Evolutionary conservation across 441 rosid species (phyloP), one percentile per base, ranked within the genome.

Genomic region (Erodium texanum): DNA sequence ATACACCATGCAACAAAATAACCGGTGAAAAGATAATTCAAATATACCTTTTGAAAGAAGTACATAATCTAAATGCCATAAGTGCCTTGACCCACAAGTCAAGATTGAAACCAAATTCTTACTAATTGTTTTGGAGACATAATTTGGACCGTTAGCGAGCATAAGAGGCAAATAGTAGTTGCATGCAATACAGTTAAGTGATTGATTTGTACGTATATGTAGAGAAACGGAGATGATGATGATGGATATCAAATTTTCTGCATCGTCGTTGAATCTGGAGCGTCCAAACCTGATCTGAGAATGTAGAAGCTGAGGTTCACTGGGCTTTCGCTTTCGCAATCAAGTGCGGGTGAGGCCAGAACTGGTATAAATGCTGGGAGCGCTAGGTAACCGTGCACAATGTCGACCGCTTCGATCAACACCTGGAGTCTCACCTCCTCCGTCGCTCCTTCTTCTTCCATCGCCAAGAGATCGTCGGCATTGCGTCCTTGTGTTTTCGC

Each of bases 391-490:
- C n/a, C 16, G 52, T 45, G 52, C 52, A 45, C 52, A 45, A 45
- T 45, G 52, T 45, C 52, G 48, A 41, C 48, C 48, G 12, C 48
- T 41, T 41, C 48, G 52, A 45, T 45, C 52, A 45, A 45, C 52
- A 45, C 52, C 69, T 84, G 79, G 75, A 76, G 80, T 85, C 81
- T 86, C 65, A 65, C 86, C 81, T 81, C 89, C 86, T 43, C 6
- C 6, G 34, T 5, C 6, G 38, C 8, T 34, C 6, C 36, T 3
- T 7, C 36, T 4, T 32, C 3, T 3, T 32, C 36, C 79, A 20
- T 74, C 82, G 68, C 52, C 52, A 45, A 45, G 52, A 45, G 52
- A 45, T 72, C 86, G 0, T 34, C 38, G 0, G 38, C 38, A 29
- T 77, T 70, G 4, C 85, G 88, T 45, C 80, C 88, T 36, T 76